These are phyloP conservation scores for Naematelia aurantialba DNA, from an alignment of 768 basidiomycete species.

Conservation along the genomic window DNA sequence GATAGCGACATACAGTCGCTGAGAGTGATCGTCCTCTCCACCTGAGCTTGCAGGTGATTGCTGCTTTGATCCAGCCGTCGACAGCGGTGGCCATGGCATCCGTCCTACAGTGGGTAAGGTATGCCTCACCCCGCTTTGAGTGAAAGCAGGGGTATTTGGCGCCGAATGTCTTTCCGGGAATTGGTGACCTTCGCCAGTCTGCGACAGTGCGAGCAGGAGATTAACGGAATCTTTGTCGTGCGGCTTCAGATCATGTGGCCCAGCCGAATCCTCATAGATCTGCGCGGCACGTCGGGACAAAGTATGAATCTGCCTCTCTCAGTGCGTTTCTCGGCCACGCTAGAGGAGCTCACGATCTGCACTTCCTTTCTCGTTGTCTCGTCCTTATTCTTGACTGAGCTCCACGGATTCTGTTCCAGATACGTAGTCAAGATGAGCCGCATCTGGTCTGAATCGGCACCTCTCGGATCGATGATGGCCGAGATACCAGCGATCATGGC, in stretches of 20 bases:
- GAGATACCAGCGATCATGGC: constrained; percentile 50
- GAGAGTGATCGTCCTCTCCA: constrained; percentile 48
- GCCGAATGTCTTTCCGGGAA: background rate
- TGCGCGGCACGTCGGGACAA: constrained; percentile 42
- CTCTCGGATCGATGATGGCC: constrained; percentile 48
- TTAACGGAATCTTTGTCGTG: constrained; percentile 42
- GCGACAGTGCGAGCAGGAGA: constrained; percentile 40
- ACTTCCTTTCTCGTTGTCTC: constrained; percentile 48
- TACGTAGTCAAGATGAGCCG: constrained; percentile 45
- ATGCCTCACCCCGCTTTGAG: background rate
- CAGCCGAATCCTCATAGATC: constrained; percentile 41
- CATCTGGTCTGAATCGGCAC: constrained; percentile 47
- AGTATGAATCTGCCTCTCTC: constrained; percentile 40
- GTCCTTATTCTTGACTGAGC: constrained; percentile 35
- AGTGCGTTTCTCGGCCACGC: background rate
- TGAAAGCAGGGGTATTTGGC: background rate
- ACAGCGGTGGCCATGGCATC: background rate
- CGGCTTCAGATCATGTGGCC: constrained; percentile 26
- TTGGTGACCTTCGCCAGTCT: constrained; percentile 27
- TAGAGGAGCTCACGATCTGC: constrained; percentile 35
- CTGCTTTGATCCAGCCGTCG: background rate
- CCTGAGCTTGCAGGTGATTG: constrained; percentile 2
- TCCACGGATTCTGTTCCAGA: constrained; percentile 46
- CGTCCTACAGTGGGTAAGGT: background rate
- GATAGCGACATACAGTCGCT: constrained; percentile 43